phyloP scores from a whole-genome alignment of 129 eudicot species.

The Centrapalus pauciflorus region DNA sequence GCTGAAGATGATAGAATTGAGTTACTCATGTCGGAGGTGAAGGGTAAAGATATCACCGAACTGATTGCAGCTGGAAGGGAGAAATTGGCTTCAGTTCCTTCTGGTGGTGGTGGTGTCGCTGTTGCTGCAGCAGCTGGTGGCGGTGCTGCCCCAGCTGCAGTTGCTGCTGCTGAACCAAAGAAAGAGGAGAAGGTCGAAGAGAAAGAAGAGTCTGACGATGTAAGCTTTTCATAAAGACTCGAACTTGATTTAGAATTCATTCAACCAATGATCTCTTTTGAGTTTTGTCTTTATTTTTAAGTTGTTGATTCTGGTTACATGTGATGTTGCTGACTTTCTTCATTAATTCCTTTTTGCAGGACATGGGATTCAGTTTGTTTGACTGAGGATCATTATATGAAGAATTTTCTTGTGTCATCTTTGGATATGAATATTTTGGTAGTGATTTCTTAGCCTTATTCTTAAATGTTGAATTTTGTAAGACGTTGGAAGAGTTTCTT shows the following conservation, averaged over 20 bases:
- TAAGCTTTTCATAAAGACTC: neutral
- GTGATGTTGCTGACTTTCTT: neutral
- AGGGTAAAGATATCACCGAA: conserved; percentile 60
- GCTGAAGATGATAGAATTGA: conserved; percentile 55
- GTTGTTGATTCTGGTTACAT: neutral
- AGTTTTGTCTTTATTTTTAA: neutral
- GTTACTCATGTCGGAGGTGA: conserved; percentile 48
- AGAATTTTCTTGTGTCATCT: neutral
- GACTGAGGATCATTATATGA: conserved; percentile 21
- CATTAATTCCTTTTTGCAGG: conserved; percentile 14
- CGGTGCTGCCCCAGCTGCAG: conserved; percentile 27
- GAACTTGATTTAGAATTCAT: neutral
- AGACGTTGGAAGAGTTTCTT: conserved; percentile 3
- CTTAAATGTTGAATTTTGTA: conserved; percentile 15
- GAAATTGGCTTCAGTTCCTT: conserved; percentile 43
- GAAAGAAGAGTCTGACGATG: conserved; percentile 41
- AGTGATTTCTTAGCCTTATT: conserved; percentile 7
- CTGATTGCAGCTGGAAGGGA: conserved; percentile 43
- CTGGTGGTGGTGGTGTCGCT: conserved; percentile 38
- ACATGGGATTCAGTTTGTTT: conserved; percentile 36
- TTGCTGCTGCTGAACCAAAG: conserved; percentile 32
- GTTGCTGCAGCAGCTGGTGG: conserved; percentile 30
- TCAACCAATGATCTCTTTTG: neutral
- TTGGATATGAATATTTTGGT: conserved; percentile 9
- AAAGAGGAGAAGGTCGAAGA: conserved; percentile 43